Percentiles rank a stretch among this genome's conserved stretches.
Evolutionary conservation across 805 yeast genomes (phyloP).

Genomic region (Pichia rugopelliculosa): DNA sequence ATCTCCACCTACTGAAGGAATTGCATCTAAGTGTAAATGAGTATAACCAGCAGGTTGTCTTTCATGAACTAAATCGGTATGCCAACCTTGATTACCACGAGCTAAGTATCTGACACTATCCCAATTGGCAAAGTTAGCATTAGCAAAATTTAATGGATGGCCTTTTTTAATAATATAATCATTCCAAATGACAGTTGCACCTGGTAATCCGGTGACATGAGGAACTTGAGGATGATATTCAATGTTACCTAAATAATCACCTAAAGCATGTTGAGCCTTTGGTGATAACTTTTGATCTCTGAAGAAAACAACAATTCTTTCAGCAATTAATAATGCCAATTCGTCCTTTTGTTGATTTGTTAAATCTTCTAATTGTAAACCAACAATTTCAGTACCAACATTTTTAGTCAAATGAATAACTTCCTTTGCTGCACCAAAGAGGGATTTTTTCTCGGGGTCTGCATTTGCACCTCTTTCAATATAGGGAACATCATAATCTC

Average conservation of each 20-base stretch:
- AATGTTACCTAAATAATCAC: constrained; percentile 38
- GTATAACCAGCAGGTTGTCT: constrained; percentile 51
- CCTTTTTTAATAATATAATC: constrained; percentile 27
- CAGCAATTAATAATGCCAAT: constrained; percentile 40
- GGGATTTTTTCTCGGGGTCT: constrained; percentile 35
- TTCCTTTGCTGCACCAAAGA: constrained; percentile 34
- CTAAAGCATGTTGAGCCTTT: constrained; percentile 36
- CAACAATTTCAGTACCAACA: constrained; percentile 44
- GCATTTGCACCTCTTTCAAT: constrained; percentile 30
- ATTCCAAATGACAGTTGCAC: constrained; percentile 37
- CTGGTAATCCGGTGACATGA: constrained; percentile 31
- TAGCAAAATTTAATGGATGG: constrained; percentile 15
- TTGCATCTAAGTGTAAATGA: constrained; percentile 44
- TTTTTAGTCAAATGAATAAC: constrained; percentile 38
- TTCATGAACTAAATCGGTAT: constrained; percentile 46
- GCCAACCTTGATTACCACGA: constrained; percentile 33
- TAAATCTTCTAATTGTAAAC: constrained; percentile 38
- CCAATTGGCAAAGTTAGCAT: constrained; percentile 16
- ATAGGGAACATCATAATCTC: constrained; percentile 29
- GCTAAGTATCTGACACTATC: constrained; percentile 8
- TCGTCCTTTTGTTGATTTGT: constrained; percentile 39
- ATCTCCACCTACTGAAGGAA: constrained; percentile 48
- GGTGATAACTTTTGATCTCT: constrained; percentile 40
- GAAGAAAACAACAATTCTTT: constrained; percentile 45
- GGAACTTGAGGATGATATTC: constrained; percentile 34